Evolutionary conservation across 1,284 basidiomycete genomes (phyloP), one percentile per base, ranked within the genome.

Genomic region (Cryptococcus sp.): DNA sequence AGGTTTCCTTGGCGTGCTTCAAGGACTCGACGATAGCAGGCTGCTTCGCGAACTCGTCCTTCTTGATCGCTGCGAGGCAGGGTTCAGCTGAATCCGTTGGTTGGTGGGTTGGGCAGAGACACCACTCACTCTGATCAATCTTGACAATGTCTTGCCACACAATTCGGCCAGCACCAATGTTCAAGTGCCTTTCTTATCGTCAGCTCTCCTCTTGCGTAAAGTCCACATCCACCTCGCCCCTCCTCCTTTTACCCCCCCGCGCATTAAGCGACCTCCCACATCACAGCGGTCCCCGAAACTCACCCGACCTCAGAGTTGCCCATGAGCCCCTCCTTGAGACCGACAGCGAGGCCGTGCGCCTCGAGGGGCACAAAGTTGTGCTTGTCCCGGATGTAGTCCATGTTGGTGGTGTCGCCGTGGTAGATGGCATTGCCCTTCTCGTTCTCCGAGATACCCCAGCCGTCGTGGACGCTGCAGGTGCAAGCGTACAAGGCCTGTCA

Each of bases 131-230:
- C 46, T 91, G 87, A 70, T 94, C 91, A 70, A 94, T 94, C 62
- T 85, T 84, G 68, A 94, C 91, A 67, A 95, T 94, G 70, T 94
- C 91, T 76, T 95, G 91, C 91, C 91, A 94, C 46, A 94, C 90
- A 56, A 94, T 83, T 39, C 91, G 85, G 2, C 91, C 91, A 54
- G 91, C 91, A 47, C 91, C 91, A 65, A 92, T 89, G 78, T 95
- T 95, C 59, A 94, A 79, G 73, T 94, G 91, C 18, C 91, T 93
- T 53, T 9, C 40, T 37, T 33, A 38, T 39, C 39, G 21, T 13
- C 33, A 55, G 20, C 52, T 7, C 28, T 39, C 23, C 18, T 18
- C 23, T 13, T n/a, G 35, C 21, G 20, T 50, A 3, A 46, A 18
- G 28, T 50, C 23, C 37, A 16, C 28, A 42, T 36, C 18, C 16